A percentile compares a stretch with the other conserved stretches of the same genome.
These are phyloP conservation scores for Auricularia sp. DNA, from an alignment of 768 basidiomycete genomes.

Conservation along the genomic window DNA sequence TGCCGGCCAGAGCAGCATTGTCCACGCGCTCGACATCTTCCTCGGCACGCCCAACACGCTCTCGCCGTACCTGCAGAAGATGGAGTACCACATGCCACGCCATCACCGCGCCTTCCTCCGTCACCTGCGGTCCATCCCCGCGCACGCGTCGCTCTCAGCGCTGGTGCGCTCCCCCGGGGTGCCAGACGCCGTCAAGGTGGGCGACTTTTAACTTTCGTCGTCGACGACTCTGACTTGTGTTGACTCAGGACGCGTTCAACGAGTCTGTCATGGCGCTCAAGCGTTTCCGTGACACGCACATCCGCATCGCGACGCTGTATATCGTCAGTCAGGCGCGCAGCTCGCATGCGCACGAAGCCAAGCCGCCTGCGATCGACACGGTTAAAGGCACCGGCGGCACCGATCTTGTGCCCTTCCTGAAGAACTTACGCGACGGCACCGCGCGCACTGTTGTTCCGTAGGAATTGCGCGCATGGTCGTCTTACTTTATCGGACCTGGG, in stretches of 20 bases:
- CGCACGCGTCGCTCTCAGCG: constrained; percentile 30
- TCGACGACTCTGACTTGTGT: not conserved
- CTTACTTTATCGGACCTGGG: too few species aligned
- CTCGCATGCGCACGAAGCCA: constrained; percentile 27
- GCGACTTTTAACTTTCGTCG: not conserved
- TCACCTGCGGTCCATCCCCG: constrained; percentile 55
- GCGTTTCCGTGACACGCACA: constrained; percentile 75
- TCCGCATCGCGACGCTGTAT: constrained; percentile 81
- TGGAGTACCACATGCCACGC: constrained; percentile 79
- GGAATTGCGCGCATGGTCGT: not conserved
- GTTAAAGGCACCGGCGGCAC: constrained; percentile 87
- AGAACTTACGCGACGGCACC: constrained; percentile 86
- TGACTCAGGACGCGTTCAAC: constrained; percentile 49
- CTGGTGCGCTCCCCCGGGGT: not conserved
- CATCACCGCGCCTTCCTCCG: constrained; percentile 62
- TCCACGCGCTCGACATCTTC: constrained; percentile 70
- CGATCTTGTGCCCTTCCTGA: constrained; percentile 68
- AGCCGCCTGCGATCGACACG: constrained; percentile 40
- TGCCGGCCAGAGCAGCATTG: constrained; percentile 87
- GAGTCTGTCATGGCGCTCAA: constrained; percentile 68
- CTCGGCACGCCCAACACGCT: constrained; percentile 47
- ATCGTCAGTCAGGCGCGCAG: constrained; percentile 75
- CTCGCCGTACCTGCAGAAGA: constrained; percentile 81
- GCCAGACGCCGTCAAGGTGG: not conserved
- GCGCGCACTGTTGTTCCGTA: constrained; percentile 33